A percentile compares a stretch with the other conserved stretches of the same genome.
Conservation (phyloP, 495 filamentous ascomycete species). For the Neurospora sp. region DNA sequence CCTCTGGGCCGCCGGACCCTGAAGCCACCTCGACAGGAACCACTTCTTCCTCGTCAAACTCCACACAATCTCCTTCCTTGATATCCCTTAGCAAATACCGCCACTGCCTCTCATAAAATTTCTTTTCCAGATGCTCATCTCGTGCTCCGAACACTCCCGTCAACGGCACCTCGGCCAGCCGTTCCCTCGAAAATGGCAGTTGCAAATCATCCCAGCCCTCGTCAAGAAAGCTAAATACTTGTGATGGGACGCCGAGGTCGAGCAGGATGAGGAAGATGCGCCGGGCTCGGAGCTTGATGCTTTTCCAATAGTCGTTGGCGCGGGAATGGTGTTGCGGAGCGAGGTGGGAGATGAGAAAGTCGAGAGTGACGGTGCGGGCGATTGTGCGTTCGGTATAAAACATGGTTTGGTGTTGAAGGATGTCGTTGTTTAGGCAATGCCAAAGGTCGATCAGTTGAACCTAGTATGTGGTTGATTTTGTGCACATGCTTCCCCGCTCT, state of each 20-base stretch:
- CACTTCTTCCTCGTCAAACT: conserved; percentile 68
- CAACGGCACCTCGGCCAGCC: conserved; percentile 49
- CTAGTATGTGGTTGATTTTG: neutral
- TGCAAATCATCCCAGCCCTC: conserved; percentile 84
- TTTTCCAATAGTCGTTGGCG: conserved; percentile 58
- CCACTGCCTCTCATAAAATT: conserved; percentile 76
- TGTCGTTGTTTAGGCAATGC: neutral
- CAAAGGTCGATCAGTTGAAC: neutral
- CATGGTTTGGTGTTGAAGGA: neutral
- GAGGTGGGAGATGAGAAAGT: conserved; percentile 59
- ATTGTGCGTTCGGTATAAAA: neutral
- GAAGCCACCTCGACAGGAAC: conserved; percentile 59
- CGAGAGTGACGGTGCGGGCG: conserved; percentile 41
- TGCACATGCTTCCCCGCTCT: neutral
- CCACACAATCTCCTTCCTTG: conserved; percentile 56
- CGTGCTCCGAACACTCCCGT: conserved; percentile 18
- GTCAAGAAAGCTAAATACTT: conserved; percentile 79
- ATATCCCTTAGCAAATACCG: conserved; percentile 66
- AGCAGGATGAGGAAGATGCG: conserved; percentile 74
- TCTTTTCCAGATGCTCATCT: conserved; percentile 55
- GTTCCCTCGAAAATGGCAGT: conserved; percentile 63
- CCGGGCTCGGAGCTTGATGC: conserved; percentile 72
- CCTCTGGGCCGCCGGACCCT: neutral
- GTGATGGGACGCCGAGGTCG: conserved; percentile 69
- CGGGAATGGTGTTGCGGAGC: neutral